Conservation (phyloP, 805 yeast genomes). For the Candida succiphila region DNA sequence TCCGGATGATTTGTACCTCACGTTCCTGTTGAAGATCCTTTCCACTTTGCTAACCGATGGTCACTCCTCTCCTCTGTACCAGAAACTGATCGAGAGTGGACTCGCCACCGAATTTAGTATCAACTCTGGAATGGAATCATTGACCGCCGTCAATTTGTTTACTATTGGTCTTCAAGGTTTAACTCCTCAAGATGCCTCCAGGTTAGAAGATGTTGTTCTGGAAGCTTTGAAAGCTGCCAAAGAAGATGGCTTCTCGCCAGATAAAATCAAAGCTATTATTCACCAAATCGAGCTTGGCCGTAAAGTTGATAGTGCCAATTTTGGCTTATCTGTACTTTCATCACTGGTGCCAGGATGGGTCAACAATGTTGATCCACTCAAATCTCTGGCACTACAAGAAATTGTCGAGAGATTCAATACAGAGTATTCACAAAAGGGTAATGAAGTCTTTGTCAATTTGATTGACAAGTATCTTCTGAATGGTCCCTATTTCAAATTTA, state of each 20-base stretch:
- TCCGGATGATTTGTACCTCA: conserved; percentile 57
- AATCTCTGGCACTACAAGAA: conserved; percentile 53
- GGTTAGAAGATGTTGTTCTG: conserved; percentile 37
- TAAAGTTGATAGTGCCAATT: conserved; percentile 82
- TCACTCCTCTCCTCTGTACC: conserved; percentile 84
- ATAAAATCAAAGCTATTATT: conserved; percentile 73
- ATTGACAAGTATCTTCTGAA: conserved; percentile 42
- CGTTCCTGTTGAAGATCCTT: conserved; percentile 64
- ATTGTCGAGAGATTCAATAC: conserved; percentile 48
- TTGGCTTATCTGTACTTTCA: conserved; percentile 71
- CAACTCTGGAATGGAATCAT: conserved; percentile 79
- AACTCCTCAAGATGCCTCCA: conserved; percentile 30
- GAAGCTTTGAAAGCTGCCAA: conserved; percentile 36
- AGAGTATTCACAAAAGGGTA: conserved; percentile 44
- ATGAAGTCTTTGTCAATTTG: conserved; percentile 49
- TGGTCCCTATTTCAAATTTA: conserved; percentile 56
- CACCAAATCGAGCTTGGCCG: conserved; percentile 80
- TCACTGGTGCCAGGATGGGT: conserved; percentile 80
- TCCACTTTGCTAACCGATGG: conserved; percentile 76
- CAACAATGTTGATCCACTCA: conserved; percentile 70
- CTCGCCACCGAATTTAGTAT: conserved; percentile 79
- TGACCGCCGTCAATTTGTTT: conserved; percentile 67
- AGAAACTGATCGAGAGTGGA: conserved; percentile 77
- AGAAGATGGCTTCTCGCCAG: conserved; percentile 36
- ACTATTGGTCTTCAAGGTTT: conserved; percentile 83